phyloP scores from a whole-genome alignment of 2,329 filamentous ascomycete genomes.

The Sordariomycetes sp. region DNA sequence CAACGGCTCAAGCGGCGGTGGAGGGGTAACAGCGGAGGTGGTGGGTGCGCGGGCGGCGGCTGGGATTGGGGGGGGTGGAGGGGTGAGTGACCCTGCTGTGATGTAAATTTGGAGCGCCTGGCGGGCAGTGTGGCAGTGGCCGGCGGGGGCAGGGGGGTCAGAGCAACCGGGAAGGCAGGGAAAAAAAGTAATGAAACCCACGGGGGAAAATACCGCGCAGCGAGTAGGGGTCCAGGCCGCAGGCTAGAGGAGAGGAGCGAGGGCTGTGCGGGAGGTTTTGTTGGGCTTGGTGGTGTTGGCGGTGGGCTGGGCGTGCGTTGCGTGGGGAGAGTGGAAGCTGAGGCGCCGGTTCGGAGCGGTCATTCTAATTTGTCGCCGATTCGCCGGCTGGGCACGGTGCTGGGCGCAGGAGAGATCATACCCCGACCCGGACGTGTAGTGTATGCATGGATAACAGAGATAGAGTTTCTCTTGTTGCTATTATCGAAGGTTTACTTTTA shows the following conservation, averaged over 20 bases:
- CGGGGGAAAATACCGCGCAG: conserved; percentile 1
- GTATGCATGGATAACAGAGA: too few relatives aligned
- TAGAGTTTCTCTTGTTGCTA: too few relatives aligned
- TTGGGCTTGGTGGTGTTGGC: background rate
- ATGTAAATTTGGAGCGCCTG: background rate
- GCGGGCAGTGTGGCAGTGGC: background rate
- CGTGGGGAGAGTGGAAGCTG: background rate
- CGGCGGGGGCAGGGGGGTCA: background rate
- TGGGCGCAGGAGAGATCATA: too few relatives aligned
- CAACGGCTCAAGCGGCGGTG: background rate
- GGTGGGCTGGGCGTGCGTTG: too few relatives aligned
- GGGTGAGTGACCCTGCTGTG: too few relatives aligned
- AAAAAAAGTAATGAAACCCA: background rate
- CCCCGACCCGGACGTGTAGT: too few relatives aligned
- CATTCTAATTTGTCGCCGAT: background rate
- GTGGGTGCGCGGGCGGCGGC: background rate
- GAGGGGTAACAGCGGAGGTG: background rate
- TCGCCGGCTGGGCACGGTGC: too few relatives aligned
- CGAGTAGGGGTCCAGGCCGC: background rate
- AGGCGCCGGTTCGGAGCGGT: background rate
- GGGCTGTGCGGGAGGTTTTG: background rate
- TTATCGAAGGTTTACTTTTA: too few relatives aligned
- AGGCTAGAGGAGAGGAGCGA: background rate
- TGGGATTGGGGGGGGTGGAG: too few relatives aligned
- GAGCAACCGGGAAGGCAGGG: background rate